Evolutionary conservation across 768 basidiomycete genomes (phyloP), one percentile per base, ranked within the genome.

Genomic region (Ephemerocybe angulata): DNA sequence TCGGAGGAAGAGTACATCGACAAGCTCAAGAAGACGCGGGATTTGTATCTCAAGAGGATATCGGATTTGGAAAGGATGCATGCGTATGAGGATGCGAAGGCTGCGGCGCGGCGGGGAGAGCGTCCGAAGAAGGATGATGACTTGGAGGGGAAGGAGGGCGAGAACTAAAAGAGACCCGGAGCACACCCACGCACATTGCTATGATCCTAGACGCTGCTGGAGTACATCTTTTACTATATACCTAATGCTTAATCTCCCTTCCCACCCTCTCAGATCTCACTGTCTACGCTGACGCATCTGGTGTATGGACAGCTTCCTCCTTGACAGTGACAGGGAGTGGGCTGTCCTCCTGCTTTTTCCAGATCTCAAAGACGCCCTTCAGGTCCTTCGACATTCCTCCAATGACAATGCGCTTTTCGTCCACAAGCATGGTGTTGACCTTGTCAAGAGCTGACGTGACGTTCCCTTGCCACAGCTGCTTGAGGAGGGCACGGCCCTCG

Each of bases 1-100:
- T 78, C 88, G 5, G 84, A 93, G 58, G 86, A 92, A 46, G 86
- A 88, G 57, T 90, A 90, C 59, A 60, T 92, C 50, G 65, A 66
- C 27, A 79, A 76, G 56, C 63, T 93, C 63, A 83, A 78, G 64
- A 72, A 70, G 50, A 77, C 84, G 44, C 76, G 87, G 59, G 79
- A 81, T 3, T 68, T 67, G 8, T 72, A 87, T 62, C 63, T 84
- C 58, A 72, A 69, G 55, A 76, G 78, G 54, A 89, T 90, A 66
- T 73, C 70, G 48, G 79, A 82, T 57, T 71, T 91, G 3, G 83
- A 86, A 60, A 58, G 58, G 21, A 65, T 79, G 60, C 29, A 74
- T 13, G 70, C n/a, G n/a, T n/a, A n/a, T n/a, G n/a, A n/a, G n/a
- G n/a, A n/a, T n/a, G n/a, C n/a, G n/a, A n/a, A n/a, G n/a, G n/a